phyloP scores from a whole-genome alignment of 2,329 filamentous ascomycete genomes.

The Nigrospora sphaerica region DNA sequence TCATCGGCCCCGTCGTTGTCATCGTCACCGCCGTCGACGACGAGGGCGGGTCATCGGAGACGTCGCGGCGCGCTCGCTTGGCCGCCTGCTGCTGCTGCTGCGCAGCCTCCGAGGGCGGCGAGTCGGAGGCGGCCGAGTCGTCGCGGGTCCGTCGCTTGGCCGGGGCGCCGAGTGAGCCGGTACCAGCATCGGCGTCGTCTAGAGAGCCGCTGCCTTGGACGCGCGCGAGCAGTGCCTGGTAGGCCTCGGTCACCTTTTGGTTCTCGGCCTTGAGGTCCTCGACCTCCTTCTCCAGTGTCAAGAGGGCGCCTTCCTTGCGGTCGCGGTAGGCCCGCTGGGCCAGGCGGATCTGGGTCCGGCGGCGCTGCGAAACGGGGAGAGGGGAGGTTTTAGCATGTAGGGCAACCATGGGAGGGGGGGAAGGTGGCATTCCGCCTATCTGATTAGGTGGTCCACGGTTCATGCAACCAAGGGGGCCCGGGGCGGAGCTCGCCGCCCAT shows the following conservation, averaged over 20 bases:
- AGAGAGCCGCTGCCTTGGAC: constrained; percentile 51
- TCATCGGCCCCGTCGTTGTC: no score
- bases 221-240: constrained; percentile 59
- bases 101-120: no score
- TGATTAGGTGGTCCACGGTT: neutral
- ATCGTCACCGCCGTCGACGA: no score
- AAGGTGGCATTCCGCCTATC: constrained; percentile 1
- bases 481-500: no score
- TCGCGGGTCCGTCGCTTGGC: constrained; percentile 32
- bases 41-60: no score
- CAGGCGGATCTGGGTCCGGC: constrained; percentile 79
- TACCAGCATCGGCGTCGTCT: constrained; percentile 47
- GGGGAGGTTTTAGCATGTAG: constrained; percentile 1
- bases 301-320: constrained; percentile 77
- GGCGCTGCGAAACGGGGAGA: constrained; percentile 45
- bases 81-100: no score
- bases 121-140: no score
- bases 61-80: no score
- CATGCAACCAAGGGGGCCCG: no score
- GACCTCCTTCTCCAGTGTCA: constrained; percentile 63
- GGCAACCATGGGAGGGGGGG: neutral
- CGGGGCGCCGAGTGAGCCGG: constrained; percentile 44
- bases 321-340: constrained; percentile 81
- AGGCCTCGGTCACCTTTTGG: constrained; percentile 66
- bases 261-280: constrained; percentile 61